Conservation (phyloP, 352 stramenopile species). For the Globisporangium cederbergense region DNA sequence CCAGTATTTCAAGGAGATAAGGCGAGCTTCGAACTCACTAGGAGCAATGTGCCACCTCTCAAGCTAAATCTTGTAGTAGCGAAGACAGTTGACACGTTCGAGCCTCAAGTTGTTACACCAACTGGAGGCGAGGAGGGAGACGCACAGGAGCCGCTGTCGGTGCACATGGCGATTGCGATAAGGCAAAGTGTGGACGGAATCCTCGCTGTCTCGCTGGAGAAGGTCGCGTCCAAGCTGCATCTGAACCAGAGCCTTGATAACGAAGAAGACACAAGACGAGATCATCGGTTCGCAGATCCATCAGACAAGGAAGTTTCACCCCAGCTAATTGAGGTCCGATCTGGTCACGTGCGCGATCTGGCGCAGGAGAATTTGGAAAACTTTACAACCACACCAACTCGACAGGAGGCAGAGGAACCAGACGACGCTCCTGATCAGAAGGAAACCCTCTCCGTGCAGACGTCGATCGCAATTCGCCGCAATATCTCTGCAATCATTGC, state of each 20-base stretch:
- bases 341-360: not conserved
- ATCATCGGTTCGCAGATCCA: not conserved
- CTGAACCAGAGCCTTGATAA: not conserved
- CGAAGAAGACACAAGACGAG: not conserved
- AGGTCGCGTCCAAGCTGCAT: constrained; percentile 21
- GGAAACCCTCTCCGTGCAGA: constrained; percentile 14
- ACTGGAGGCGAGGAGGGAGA: constrained; percentile 15
- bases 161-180: constrained; percentile 37
- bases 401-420: not conserved
- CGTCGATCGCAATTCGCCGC: constrained; percentile 24
- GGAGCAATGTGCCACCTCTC: not conserved
- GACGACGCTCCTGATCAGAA: not conserved
- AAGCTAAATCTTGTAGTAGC: constrained; percentile 3
- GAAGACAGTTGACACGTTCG: not conserved
- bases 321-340: constrained; percentile 1
- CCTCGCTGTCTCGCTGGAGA: constrained; percentile 36
- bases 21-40: not conserved
- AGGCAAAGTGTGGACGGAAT: constrained; percentile 35
- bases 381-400: not conserved
- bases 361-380: not conserved
- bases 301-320: not conserved
- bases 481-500: constrained; percentile 31
- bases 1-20: no score
- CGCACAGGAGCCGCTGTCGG: constrained; percentile 20
- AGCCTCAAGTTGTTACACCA: not conserved